Base-by-base conservation (phyloP, 176 grass and related monocot species). In the Coix lacrymajobi region DNA sequence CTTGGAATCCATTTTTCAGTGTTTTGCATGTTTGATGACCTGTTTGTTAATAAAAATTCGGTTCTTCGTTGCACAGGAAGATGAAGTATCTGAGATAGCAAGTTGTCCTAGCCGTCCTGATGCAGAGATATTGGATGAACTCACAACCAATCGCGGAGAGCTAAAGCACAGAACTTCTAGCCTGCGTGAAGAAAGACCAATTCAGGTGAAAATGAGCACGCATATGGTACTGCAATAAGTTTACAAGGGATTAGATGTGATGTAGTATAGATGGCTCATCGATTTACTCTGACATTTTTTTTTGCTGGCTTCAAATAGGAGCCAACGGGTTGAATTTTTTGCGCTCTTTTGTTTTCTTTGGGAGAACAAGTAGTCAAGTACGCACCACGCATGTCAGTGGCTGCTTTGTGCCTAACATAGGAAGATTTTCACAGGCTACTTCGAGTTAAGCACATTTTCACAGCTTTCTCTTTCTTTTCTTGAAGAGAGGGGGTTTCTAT, bases 81-180 rank as follows among this genome's bases (percentile, higher is more conserved):
- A 84, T 17, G 88, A 82, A 22, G 38, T 24, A 39, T 93, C 88
- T 16, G 40, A 44, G 32, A 31, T 64, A 76, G 84, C 17, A 72
- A 92, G 69, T 26, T 86, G 84, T 46, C 78, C 45, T 38, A 67
- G 69, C 66, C 66, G 62, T 66, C 75, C 78, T 17, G 92, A 95
- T 66, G 86, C 87, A 79, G 96, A 98, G 32, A 95, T 98, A 84
- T 56, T 98, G 32, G 90, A 98, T 26, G 96, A 95, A 41, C 74
- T 93, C 71, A 95, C 96, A 57, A 98, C 92, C 46, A 87, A 86
- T 32, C 87, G 95, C 68, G 95, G 95, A 20, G 95, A 98, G 87
- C 41, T 98, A 57, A 98, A 94, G 79, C 88, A 81, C 78, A 88
- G 92, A 82, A 64, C 65, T 25, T 58, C 25, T 11, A 91, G 81